Base-by-base conservation (phyloP, 2,329 filamentous ascomycete species). In the Samsoniella hepiali region DNA sequence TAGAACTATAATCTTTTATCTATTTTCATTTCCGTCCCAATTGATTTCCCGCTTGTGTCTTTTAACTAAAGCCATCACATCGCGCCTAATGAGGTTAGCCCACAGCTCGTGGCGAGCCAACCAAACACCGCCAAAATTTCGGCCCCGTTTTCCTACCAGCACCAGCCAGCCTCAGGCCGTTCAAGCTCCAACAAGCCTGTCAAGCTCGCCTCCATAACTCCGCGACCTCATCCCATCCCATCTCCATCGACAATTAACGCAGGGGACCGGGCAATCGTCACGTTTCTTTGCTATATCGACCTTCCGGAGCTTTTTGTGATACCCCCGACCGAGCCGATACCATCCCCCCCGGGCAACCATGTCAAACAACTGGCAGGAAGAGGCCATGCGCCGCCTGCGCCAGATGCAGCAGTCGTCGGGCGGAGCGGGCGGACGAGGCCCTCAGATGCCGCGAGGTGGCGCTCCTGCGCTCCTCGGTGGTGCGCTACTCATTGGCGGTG, bases 301-400 rank as follows among this genome's bases (percentile, higher is more conserved):
- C 29, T 34, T 62, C 53, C 9, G n/a, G 53, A 27, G 9, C 17
- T 29, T 34, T 11, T 32, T 38, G 42, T 54, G 51, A 55, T 27
- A 57, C 9, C 27, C 8, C 29, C 38, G 62, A 22, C 50, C 56
- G 56, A 54, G 49, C 17, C 55, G 56, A 56, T 5, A 60, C 42
- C 22, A 44, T 22, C 22, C 1, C 22, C 22, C 27, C 32, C 42
- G 27, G 22, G 31, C 32, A 62, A 42, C 27, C 58, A 76, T 76
- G 75, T 75, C 74, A 65, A 76, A 76, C 67, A 76, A 77, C 70
- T 78, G 76, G 76, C 76, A 77, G 71, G 79, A 84, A 70, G 81
- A 84, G 70, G 81, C 82, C 65, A 76, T 82, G 73, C 78, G 77
- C 65, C 79, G 78, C 68, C 75, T 84, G 64, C 81, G 81, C 68